phyloP scores from a whole-genome alignment of 768 basidiomycete genomes.

The Trametes cubensis region DNA sequence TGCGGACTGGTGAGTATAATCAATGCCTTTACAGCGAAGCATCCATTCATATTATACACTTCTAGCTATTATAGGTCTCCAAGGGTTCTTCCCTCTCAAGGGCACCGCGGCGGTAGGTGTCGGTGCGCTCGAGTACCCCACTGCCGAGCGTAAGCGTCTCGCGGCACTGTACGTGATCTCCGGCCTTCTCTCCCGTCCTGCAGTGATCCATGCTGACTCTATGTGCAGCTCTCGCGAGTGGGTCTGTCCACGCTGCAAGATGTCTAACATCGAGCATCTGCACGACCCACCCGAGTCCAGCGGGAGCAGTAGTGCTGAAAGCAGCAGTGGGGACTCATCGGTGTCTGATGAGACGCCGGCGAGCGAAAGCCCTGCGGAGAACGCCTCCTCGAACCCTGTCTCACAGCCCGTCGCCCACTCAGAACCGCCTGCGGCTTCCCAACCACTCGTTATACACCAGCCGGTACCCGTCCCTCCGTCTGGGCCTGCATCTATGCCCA shows the following conservation, averaged over 20 bases:
- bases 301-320: neutral
- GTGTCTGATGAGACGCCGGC: neutral
- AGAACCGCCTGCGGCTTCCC: constrained; percentile 6
- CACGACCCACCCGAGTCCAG: constrained; percentile 56
- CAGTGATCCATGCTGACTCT: neutral
- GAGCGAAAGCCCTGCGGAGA: constrained; percentile 2
- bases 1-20: constrained; percentile 74
- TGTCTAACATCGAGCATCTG: constrained; percentile 66
- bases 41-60: constrained; percentile 16
- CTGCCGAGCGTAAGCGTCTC: constrained; percentile 74
- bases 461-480: neutral
- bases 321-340: constrained; percentile 3
- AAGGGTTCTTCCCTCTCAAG: constrained; percentile 87
- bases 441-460: neutral
- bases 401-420: constrained; percentile 3
- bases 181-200: constrained; percentile 1
- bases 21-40: neutral
- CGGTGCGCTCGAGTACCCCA: constrained; percentile 82
- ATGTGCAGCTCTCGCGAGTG: constrained; percentile 76
- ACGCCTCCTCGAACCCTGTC: neutral
- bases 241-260: constrained; percentile 74
- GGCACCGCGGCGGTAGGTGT: constrained; percentile 87
- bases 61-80: constrained; percentile 81
- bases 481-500: neutral
- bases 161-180: constrained; percentile 65